A percentile compares a stretch with the other conserved stretches of the same genome.
Evolutionary conservation across 371 early-diverging fungal species (phyloP).

Genomic region (Paraphysoderma sedebokerense): DNA sequence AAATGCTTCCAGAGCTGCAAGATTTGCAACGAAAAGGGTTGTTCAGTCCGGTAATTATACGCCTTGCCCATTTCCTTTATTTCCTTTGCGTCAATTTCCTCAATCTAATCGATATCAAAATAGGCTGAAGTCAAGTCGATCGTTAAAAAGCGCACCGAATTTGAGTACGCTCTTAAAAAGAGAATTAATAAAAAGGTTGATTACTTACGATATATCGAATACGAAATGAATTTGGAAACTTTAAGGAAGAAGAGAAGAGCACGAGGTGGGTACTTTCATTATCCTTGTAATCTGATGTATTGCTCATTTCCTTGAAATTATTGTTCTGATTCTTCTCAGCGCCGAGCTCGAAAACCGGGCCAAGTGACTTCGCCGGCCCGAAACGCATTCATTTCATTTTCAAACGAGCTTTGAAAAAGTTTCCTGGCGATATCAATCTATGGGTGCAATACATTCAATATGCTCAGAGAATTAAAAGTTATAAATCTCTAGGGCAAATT

Average conservation of each 20-base stretch:
- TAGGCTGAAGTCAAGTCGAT: slow-evolving; percentile 69
- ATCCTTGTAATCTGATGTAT: too few relatives aligned
- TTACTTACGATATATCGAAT: slow-evolving; percentile 77
- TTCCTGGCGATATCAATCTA: slow-evolving; percentile 56
- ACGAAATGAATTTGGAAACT: slow-evolving; percentile 77
- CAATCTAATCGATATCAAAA: neutral
- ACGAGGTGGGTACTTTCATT: slow-evolving; percentile 21
- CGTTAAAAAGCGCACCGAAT: slow-evolving; percentile 68
- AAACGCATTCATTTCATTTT: slow-evolving; percentile 57
- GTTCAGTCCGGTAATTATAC: slow-evolving; percentile 43
- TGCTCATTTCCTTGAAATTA: too few relatives aligned
- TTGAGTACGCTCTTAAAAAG: slow-evolving; percentile 70
- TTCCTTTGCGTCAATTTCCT: neutral
- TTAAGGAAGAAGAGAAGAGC: slow-evolving; percentile 61
- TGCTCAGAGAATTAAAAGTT: slow-evolving; percentile 32
- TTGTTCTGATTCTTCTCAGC: too few relatives aligned
- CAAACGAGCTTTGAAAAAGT: slow-evolving; percentile 58
- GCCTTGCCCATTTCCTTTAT: neutral
- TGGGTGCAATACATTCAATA: slow-evolving; percentile 87
- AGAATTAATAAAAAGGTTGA: slow-evolving; percentile 55
- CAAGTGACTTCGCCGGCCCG: slow-evolving; percentile 43
- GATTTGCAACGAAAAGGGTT: slow-evolving; percentile 62
- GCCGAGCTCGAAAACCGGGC: slow-evolving; percentile 7
- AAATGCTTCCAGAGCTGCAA: slow-evolving; percentile 82
- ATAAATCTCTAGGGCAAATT: slow-evolving; percentile 47